Conservation (phyloP, 805 yeast genomes). For the Torulaspora microellipsoides region DNA sequence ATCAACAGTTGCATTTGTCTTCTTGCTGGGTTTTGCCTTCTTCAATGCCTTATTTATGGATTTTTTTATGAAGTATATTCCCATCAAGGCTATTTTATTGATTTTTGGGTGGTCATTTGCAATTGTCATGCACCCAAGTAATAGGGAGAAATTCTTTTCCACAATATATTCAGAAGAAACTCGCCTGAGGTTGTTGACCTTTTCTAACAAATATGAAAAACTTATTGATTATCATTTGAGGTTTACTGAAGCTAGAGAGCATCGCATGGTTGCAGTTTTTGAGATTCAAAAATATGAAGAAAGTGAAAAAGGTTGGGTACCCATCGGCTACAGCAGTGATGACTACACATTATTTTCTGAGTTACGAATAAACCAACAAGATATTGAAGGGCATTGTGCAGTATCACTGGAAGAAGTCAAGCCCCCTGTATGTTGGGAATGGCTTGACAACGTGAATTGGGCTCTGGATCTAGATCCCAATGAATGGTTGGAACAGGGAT, state of each 20-base stretch:
- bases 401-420: slow-evolving; percentile 36
- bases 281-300: slow-evolving; percentile 57
- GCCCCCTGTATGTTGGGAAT: slow-evolving; percentile 61
- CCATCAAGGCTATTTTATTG: slow-evolving; percentile 38
- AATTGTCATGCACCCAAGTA: slow-evolving; percentile 49
- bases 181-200: slow-evolving; percentile 45
- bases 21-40: slow-evolving; percentile 32
- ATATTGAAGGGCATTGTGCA: slow-evolving; percentile 18
- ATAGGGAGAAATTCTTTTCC: slow-evolving; percentile 45
- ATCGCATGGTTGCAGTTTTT: slow-evolving; percentile 55
- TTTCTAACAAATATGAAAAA: slow-evolving; percentile 47
- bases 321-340: slow-evolving; percentile 54
- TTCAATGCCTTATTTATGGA: slow-evolving; percentile 33
- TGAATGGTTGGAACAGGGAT: slow-evolving; percentile 55
- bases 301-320: slow-evolving; percentile 54
- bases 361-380: slow-evolving; percentile 32
- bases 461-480: slow-evolving; percentile 57
- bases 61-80: slow-evolving; percentile 28
- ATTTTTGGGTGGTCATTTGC: slow-evolving; percentile 46
- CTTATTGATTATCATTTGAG: slow-evolving; percentile 39
- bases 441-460: slow-evolving; percentile 49
- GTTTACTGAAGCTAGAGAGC: slow-evolving; percentile 40
- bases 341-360: slow-evolving; percentile 49
- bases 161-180: slow-evolving; percentile 60
- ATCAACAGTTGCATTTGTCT: slow-evolving; percentile 49